These are phyloP conservation scores for Fomitopsis palustris DNA, from an alignment of 1,284 basidiomycete genomes.

Conservation along the genomic window DNA sequence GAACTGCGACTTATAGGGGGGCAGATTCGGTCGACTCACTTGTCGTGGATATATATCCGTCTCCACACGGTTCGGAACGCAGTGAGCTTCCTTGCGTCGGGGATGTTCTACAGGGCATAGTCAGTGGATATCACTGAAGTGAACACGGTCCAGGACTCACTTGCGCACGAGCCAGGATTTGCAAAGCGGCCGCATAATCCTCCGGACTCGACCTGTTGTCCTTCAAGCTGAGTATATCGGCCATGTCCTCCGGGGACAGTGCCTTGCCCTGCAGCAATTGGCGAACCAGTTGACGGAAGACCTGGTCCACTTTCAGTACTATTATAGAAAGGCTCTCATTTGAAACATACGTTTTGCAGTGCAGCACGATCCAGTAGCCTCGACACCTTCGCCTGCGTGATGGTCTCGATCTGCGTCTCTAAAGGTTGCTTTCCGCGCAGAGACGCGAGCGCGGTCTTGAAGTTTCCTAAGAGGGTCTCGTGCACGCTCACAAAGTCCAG, in stretches of 20 bases:
- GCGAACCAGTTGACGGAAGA: conserved; percentile 64
- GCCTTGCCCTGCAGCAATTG: conserved; percentile 67
- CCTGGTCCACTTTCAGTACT: conserved; percentile 29
- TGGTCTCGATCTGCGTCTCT: conserved; percentile 63
- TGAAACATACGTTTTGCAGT: conserved; percentile 39
- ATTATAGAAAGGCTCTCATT: neutral
- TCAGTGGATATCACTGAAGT: neutral
- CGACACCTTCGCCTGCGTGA: conserved; percentile 52
- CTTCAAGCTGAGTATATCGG: conserved; percentile 71
- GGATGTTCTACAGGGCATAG: conserved; percentile 47
- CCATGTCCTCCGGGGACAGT: conserved; percentile 63
- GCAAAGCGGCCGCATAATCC: conserved; percentile 63
- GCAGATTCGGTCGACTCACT: conserved; percentile 49
- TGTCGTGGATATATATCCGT: conserved; percentile 82
- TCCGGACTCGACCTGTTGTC: conserved; percentile 53
- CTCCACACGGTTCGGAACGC: conserved; percentile 82
- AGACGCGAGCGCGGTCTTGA: conserved; percentile 44
- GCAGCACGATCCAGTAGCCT: conserved; percentile 41
- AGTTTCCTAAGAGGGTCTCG: conserved; percentile 55
- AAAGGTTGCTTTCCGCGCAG: conserved; percentile 58
- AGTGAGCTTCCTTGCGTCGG: conserved; percentile 63
- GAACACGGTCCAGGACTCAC: conserved; percentile 32
- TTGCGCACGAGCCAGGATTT: conserved; percentile 52
- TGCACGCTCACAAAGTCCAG: conserved; percentile 77
- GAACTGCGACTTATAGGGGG: neutral